Base-by-base conservation (phyloP, 768 basidiomycete genomes). In the Psilocybe cubensis region DNA sequence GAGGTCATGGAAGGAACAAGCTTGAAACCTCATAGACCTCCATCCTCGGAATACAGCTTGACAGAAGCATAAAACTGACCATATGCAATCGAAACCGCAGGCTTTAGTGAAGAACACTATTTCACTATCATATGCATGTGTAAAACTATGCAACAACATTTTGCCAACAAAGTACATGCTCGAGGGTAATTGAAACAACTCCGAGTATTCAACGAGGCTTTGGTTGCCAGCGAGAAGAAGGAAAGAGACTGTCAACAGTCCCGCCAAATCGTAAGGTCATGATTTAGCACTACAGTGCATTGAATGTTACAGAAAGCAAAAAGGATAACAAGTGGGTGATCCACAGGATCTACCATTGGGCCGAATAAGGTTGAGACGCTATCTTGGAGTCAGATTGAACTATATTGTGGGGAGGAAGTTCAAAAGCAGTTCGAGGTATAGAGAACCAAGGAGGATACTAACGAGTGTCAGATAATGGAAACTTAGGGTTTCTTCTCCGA, bases 331-430 rank as follows among this genome's bases (percentile, higher is more conserved):
- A 33, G 12, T 33, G 12, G 12, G 31, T 12, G 31, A 33, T 50
- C 27, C 33, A 40, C 21, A 10, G n/a, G 50, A 33, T 52, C 40
- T 40, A 57, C 49, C 56, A 57, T n/a, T n/a, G n/a, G 21, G 24
- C 28, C 20, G 35, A 24, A 44, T 29, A n/a, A 21, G 56, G 56
- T 6, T 29, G 27, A 3, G 42, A 4, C 28, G 55, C 20, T 28
- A 51, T 57, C 48, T 57, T 43, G 41, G 25, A 11, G 8, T 41
- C 48, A 25, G 49, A 38, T 49, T 57, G 48, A 38, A 57, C 56
- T 57, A 33, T 17, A 24, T 8, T 2, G 14, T 17, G n/a, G 12
- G 17, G 18, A 3, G 3, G 5, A 24, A 46, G 23, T 18, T 56
- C 24, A 56, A 47, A 14, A 29, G n/a, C 29, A n/a, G 17, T 24